Percentiles rank a stretch among this genome's conserved stretches.
These are phyloP conservation scores for Aschersonia sp. DNA, from an alignment of 2,329 filamentous ascomycete species.

Conservation along the genomic window DNA sequence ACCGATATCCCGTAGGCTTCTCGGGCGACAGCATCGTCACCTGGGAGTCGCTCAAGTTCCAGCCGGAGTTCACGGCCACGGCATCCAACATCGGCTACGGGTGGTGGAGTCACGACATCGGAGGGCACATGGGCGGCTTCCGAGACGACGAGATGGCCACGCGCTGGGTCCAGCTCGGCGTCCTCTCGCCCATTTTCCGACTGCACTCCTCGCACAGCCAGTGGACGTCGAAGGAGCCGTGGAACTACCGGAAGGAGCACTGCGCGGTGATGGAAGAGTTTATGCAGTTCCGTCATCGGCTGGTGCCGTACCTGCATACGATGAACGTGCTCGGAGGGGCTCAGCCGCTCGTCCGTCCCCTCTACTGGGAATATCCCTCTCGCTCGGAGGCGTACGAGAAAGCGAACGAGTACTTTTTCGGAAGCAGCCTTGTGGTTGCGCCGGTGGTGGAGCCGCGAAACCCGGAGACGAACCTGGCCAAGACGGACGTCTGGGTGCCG, in stretches of 20 bases:
- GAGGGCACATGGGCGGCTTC: constrained; percentile 42
- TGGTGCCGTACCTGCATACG: constrained; percentile 45
- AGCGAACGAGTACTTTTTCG: constrained; percentile 45
- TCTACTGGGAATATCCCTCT: constrained; percentile 45
- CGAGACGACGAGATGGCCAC: constrained; percentile 43
- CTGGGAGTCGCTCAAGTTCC: constrained; percentile 47
- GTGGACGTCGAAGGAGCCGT: constrained; percentile 48
- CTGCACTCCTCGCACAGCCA: constrained; percentile 41
- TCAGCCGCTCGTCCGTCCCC: constrained; percentile 40
- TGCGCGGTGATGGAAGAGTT: constrained; percentile 30
- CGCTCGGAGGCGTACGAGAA: constrained; percentile 36
- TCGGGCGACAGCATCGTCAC: constrained; percentile 45
- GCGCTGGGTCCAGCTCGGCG: constrained; percentile 48
- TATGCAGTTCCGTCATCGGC: constrained; percentile 37
- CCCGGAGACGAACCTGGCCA: constrained; percentile 26
- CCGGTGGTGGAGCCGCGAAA: constrained; percentile 39
- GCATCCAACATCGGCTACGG: constrained; percentile 53
- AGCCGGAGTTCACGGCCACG: constrained; percentile 51
- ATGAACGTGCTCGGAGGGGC: constrained; percentile 33
- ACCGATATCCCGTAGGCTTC: constrained; percentile 50
- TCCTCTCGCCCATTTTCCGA: constrained; percentile 45
- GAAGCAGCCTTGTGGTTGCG: constrained; percentile 36
- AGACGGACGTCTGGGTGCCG: constrained; percentile 40
- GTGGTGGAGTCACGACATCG: constrained; percentile 56
- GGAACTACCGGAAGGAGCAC: constrained; percentile 28